Conservation (phyloP, 495 filamentous ascomycete species). For the Paragyromitra xinjiangensis region DNA sequence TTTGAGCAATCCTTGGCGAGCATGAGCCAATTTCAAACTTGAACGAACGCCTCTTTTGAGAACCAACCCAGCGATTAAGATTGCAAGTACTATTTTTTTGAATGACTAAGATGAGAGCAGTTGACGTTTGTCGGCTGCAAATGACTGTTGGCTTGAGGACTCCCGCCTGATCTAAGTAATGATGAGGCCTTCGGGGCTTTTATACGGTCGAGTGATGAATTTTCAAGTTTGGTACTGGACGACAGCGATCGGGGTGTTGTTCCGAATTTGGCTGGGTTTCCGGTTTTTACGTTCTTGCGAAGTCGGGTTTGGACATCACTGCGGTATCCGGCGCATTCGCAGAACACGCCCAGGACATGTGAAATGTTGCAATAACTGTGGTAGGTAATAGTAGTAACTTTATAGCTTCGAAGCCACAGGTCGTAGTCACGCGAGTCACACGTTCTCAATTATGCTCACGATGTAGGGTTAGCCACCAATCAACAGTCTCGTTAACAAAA, state of each 20-base stretch:
- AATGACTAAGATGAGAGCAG: neutral
- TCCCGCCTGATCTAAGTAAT: neutral
- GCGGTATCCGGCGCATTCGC: constrained; percentile 1
- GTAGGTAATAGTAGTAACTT: neutral
- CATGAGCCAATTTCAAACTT: neutral
- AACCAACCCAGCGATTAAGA: neutral
- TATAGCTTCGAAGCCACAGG: neutral
- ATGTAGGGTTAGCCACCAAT: neutral
- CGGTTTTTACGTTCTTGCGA: constrained; percentile 18
- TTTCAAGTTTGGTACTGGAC: neutral
- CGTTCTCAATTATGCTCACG: neutral
- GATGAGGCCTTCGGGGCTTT: neutral
- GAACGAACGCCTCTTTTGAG: neutral
- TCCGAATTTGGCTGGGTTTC: constrained; percentile 19
- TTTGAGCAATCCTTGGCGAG: neutral
- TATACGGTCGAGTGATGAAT: neutral
- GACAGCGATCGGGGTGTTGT: constrained; percentile 6
- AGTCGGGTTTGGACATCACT: neutral
- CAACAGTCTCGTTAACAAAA: neutral
- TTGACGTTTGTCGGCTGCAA: neutral
- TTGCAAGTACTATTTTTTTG: neutral
- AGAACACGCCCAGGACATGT: constrained; percentile 1
- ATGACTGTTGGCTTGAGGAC: neutral
- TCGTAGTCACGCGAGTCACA: neutral
- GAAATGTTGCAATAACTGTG: neutral